Evolutionary conservation across 768 basidiomycete genomes (phyloP).

Genomic region (Crepidotus variabilis): DNA sequence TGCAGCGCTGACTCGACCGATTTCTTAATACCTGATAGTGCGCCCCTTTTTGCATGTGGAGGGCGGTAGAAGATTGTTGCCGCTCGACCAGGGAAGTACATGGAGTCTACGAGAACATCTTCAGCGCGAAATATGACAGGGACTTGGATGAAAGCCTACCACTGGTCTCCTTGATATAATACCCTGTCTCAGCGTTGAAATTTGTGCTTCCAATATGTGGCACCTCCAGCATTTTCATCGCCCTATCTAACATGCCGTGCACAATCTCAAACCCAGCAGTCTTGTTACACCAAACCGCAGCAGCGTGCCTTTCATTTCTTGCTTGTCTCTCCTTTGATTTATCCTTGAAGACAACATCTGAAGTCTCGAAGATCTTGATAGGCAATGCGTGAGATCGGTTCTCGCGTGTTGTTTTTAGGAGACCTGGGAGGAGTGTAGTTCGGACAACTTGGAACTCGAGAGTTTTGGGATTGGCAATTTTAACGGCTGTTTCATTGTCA

Average conservation of each 20-base stretch:
- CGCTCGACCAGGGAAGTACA: constrained; percentile 93
- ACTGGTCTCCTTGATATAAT: constrained; percentile 84
- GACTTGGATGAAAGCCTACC: constrained; percentile 49
- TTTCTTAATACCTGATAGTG: constrained; percentile 33
- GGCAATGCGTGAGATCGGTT: constrained; percentile 93
- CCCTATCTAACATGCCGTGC: constrained; percentile 89
- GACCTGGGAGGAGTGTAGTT: constrained; percentile 91
- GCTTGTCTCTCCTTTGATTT: constrained; percentile 71
- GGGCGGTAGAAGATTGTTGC: constrained; percentile 88
- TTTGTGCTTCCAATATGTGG: constrained; percentile 66
- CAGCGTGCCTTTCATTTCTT: constrained; percentile 84
- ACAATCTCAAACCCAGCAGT: constrained; percentile 96
- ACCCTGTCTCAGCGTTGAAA: constrained; percentile 62
- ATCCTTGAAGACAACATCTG: constrained; percentile 93
- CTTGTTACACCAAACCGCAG: constrained; percentile 94
- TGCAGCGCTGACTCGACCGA: constrained; percentile 42
- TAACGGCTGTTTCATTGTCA: constrained; percentile 76
- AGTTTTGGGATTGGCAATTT: constrained; percentile 96
- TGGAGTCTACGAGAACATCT: constrained; percentile 56
- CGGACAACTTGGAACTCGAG: constrained; percentile 98
- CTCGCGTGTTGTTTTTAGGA: constrained; percentile 95
- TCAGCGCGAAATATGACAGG: background rate
- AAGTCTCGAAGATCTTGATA: constrained; percentile 89
- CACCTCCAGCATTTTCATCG: constrained; percentile 95
- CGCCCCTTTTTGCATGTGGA: constrained; percentile 30